Conservation (phyloP, 129 eudicot genomes). For the Lactuca sativa region DNA sequence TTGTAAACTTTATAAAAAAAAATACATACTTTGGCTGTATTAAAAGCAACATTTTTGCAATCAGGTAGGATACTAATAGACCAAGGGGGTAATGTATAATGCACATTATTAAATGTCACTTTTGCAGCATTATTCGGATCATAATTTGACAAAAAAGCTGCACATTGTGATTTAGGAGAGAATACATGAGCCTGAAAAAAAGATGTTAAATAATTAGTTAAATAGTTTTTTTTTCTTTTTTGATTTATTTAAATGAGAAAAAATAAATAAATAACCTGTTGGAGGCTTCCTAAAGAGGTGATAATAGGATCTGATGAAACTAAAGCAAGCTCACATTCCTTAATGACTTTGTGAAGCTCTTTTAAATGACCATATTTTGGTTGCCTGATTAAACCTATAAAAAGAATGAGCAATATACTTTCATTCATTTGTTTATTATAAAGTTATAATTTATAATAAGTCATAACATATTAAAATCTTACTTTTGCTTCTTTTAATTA, state of each 20-base stretch:
- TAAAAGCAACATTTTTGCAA: slow-evolving; percentile 73
- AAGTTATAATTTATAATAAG: no score
- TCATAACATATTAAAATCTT: no score
- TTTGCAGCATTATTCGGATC: slow-evolving; percentile 60
- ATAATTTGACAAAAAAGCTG: slow-evolving; percentile 88
- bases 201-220: slow-evolving; percentile 13
- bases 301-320: slow-evolving; percentile 66
- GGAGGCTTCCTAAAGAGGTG: slow-evolving; percentile 70
- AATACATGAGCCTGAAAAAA: slow-evolving; percentile 76
- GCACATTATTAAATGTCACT: slow-evolving; percentile 77
- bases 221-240: slow-evolving; percentile 5
- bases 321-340: slow-evolving; percentile 77
- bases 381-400: slow-evolving; percentile 73
- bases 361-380: slow-evolving; percentile 89
- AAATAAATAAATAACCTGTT: slow-evolving; percentile 53
- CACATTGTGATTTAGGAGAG: slow-evolving; percentile 69
- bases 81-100: slow-evolving; percentile 91
- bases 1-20: slow-evolving; percentile 13
- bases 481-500: no score
- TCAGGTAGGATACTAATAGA: slow-evolving; percentile 95
- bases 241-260: slow-evolving; percentile 13
- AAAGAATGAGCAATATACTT: not conserved
- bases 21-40: slow-evolving; percentile 81
- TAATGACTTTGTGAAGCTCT: slow-evolving; percentile 82
- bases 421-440: no score